Evolutionary conservation across 805 yeast genomes (phyloP).

Genomic region (Saccharomycopsis javanensis): DNA sequence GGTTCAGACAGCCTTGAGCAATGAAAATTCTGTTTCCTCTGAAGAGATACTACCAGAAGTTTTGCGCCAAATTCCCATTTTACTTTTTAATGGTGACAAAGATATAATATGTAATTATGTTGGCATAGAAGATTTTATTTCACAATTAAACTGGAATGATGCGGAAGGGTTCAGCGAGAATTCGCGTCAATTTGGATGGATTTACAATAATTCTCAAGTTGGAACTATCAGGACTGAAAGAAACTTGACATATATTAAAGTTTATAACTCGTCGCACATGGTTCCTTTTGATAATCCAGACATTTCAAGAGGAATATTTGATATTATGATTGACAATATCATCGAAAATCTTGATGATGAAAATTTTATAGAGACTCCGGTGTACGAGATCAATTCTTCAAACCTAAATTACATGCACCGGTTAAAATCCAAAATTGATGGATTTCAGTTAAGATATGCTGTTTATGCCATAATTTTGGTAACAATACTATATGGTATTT

Average conservation of each 20-base stretch:
- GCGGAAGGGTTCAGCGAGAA: slow-evolving; percentile 38
- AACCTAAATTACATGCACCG: not conserved
- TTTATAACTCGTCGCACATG: slow-evolving; percentile 67
- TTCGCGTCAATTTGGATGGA: slow-evolving; percentile 31
- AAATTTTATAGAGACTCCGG: slow-evolving; percentile 13
- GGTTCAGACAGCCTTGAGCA: slow-evolving; percentile 46
- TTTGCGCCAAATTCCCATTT: slow-evolving; percentile 46
- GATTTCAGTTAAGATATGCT: slow-evolving; percentile 12
- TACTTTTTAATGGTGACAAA: slow-evolving; percentile 78
- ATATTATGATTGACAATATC: slow-evolving; percentile 28
- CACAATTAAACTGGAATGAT: slow-evolving; percentile 50
- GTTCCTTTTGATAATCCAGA: slow-evolving; percentile 65
- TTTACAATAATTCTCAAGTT: slow-evolving; percentile 31
- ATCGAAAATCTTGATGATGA: not conserved
- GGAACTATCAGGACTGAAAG: slow-evolving; percentile 40
- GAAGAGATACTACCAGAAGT: slow-evolving; percentile 58
- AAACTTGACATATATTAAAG: slow-evolving; percentile 54
- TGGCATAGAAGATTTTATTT: slow-evolving; percentile 63
- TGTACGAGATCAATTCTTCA: slow-evolving; percentile 12
- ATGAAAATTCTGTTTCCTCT: slow-evolving; percentile 48
- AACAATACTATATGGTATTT: slow-evolving; percentile 14
- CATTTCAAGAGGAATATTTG: slow-evolving; percentile 48
- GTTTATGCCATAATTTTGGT: slow-evolving; percentile 10
- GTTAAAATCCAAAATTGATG: slow-evolving; percentile 1
- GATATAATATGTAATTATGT: slow-evolving; percentile 81